Evolutionary conservation across 2,329 filamentous ascomycete genomes (phyloP), one percentile per base, ranked within the genome.

Genomic region (Furcasterigmium sp.): DNA sequence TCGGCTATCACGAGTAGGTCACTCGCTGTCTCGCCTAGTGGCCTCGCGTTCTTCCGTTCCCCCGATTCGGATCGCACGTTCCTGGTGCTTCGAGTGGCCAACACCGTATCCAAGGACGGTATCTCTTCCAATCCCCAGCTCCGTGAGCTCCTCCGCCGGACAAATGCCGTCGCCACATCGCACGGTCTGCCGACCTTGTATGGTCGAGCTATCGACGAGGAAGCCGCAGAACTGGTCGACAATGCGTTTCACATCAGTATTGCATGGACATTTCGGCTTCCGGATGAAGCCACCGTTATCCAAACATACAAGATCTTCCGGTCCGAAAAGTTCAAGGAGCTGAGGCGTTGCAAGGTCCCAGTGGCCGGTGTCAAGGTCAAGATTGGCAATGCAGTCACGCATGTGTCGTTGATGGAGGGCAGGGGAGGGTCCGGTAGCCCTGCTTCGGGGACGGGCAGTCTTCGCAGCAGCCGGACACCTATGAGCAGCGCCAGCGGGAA

Each of bases 171-270:
- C 2, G 79, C 83, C 3, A 61, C 67, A 17, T 57, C 57, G 2
- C 85, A 83, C 59, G 71, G 70, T 0, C 87, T 94, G 57, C 82
- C 86, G 2, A 63, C 75, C 19, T 73, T 97, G 2, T 97, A 97
- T 61, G 38, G 26, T 7, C 9, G 17, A 17, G 28, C 28, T 18
- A 18, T 8, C 5, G 17, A 46, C 6, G 46, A 42, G 5, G 59
- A 58, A 9, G 29, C 47, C 7, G 58, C 50, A 8, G 39, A 41
- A 17, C 42, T 49, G 11, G 51, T 60, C 8, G 52, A 54, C 5
- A 61, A 72, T 39, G 79, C 76, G 18, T 96, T 96, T 57, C 93
- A 98, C 63, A 69, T 97, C 46, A 95, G 90, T 37, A 80, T 98
- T 44, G 93, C 85, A 0, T 97, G 91, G 93, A 85, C 78, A 1